A percentile compares a stretch with the other conserved stretches of the same genome.
phyloP scores from a whole-genome alignment of 129 eudicot species.

The Saussurea involucrata region DNA sequence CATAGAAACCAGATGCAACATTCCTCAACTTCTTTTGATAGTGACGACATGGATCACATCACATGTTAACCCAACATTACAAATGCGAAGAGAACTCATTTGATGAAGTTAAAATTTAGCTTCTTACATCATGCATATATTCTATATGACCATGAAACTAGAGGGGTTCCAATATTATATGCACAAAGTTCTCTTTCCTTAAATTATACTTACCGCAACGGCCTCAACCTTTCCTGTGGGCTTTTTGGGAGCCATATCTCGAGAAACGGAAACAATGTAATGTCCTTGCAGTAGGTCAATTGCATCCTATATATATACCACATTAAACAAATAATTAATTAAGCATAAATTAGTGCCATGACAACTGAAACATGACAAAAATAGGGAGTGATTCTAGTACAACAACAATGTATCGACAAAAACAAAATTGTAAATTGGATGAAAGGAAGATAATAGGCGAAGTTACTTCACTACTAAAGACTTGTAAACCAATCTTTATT shows the following conservation, averaged over 20 bases:
- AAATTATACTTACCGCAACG: conserved; percentile 66
- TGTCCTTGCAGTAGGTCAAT: conserved; percentile 89
- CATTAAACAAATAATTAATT: neutral
- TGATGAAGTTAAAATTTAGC: neutral
- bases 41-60: neutral
- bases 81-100: neutral
- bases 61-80: neutral
- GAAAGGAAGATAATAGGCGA: neutral
- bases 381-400: neutral
- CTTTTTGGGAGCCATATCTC: conserved; percentile 54
- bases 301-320: conserved; percentile 61
- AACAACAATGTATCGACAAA: neutral
- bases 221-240: conserved; percentile 66
- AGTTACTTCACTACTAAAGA: neutral
- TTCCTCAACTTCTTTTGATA: neutral
- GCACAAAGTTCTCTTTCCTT: neutral
- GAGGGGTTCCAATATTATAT: neutral
- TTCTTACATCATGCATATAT: neutral
- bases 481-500: neutral
- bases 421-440: neutral
- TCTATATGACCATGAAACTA: neutral
- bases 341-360: neutral
- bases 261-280: conserved; percentile 66
- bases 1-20: neutral
- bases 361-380: neutral